Evolutionary conservation across 225 moss, liverwort and hornwort genomes (phyloP), one percentile per base, ranked within the genome.

Genomic region (Bryoerythrophyllum caledonicum): DNA sequence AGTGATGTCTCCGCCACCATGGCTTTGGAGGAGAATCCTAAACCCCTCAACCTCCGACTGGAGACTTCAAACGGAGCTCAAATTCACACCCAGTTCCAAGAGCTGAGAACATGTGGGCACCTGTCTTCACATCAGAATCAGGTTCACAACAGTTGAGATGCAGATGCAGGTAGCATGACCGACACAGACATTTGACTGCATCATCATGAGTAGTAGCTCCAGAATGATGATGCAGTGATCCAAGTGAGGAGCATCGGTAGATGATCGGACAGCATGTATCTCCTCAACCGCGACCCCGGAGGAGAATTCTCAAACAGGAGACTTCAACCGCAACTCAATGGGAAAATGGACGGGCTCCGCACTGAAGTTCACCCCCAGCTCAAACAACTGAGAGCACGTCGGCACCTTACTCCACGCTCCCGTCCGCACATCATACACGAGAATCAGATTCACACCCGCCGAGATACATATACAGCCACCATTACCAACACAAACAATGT

Each of bases 281-380:
- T 63, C 35, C 51, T 10, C 52, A 30, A 52, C 23, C 17, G 37
- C 2, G 24, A n/a, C 38, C 10, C 25, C 10, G 4, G 16, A 38
- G 44, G 15, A 51, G 37, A 40, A 54, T 73, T 66, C 67, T 83
- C 75, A 86, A 54, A 86, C 76, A 28, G 57, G 67, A 53, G 79
- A 63, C 12, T 61, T 64, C 51, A 87, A 60, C 7, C 69, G 77
- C 60, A 87, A 82, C 68, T 85, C 80, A 20, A 87, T 77, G 65
- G 87, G 85, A 4, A 85, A 87, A 60, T 80, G 78, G 27, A 85
- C 72, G 74, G 87, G 84, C 72, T 87, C 87, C 19, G 74, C 87
- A 43, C 55, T 77, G 44, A 71, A 85, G 56, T 79, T 74, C 16
- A 64, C 80, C 11, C 76, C 79, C 67, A 82, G 60, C 46, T 74